Evolutionary conservation across 129 eudicot genomes (phyloP).

Genomic region (Dittrichia graveolens): DNA sequence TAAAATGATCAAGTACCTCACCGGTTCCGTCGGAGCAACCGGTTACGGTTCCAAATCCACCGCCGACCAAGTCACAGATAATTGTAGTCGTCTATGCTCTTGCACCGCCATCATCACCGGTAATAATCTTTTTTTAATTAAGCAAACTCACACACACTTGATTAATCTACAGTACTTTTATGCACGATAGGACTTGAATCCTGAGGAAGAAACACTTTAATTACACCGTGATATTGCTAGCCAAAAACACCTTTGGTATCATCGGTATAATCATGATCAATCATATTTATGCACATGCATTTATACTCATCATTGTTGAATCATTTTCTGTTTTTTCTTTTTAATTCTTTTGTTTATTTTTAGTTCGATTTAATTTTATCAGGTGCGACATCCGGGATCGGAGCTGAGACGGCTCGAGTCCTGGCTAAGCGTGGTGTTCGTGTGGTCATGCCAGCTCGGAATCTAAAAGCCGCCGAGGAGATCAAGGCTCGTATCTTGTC

Average conservation of each 20-base stretch:
- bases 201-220: background rate
- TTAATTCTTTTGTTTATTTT: background rate
- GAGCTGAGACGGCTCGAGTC: constrained; percentile 52
- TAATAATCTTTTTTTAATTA: background rate
- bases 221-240: no score
- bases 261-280: background rate
- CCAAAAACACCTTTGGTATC: no score
- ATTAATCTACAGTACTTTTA: no score
- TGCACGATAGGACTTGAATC: no score
- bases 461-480: constrained; percentile 24
- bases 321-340: background rate
- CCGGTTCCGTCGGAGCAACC: constrained; percentile 69
- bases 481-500: constrained; percentile 54
- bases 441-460: constrained; percentile 31
- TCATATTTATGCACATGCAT: constrained; percentile 39
- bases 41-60: constrained; percentile 93
- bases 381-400: constrained; percentile 99
- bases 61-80: constrained; percentile 72
- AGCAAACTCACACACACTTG: no score
- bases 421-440: constrained; percentile 38
- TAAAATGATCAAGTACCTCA: constrained; percentile 62
- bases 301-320: constrained; percentile 1
- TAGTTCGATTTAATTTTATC: background rate
- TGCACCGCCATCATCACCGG: constrained; percentile 44
- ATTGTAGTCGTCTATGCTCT: background rate